Percentiles rank a stretch among this genome's conserved stretches.
These are phyloP conservation scores for Colletotrichum destructivum DNA, from an alignment of 2,329 filamentous ascomycete genomes.

Conservation along the genomic window DNA sequence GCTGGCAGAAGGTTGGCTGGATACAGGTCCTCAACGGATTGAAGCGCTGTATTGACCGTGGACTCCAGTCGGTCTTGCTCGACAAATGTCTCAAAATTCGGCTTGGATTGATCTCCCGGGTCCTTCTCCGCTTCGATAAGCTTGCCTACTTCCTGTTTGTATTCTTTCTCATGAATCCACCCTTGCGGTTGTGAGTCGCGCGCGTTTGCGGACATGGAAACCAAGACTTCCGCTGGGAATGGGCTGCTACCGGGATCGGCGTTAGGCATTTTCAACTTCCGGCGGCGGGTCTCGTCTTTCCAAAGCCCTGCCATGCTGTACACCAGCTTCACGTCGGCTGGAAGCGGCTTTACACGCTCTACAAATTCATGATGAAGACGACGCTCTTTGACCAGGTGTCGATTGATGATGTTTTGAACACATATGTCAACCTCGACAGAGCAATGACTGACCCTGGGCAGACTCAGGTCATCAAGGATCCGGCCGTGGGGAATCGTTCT, in stretches of 20 bases:
- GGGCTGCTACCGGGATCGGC: slow-evolving; percentile 77
- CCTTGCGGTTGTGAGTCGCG: slow-evolving; percentile 80
- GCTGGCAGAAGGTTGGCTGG: slow-evolving; percentile 73
- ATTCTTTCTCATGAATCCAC: slow-evolving; percentile 96
- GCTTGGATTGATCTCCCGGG: slow-evolving; percentile 57
- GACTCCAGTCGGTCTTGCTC: slow-evolving; percentile 66
- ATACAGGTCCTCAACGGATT: slow-evolving; percentile 91
- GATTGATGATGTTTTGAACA: slow-evolving; percentile 89
- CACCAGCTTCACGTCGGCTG: slow-evolving; percentile 83
- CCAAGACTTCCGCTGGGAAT: slow-evolving; percentile 84
- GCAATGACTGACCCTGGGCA: slow-evolving; percentile 89
- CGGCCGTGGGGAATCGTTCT: slow-evolving; percentile 73
- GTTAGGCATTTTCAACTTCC: slow-evolving; percentile 80
- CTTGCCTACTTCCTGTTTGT: slow-evolving; percentile 73
- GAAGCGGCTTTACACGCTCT: slow-evolving; percentile 77
- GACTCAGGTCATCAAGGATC: slow-evolving; percentile 73
- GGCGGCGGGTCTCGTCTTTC: slow-evolving; percentile 87
- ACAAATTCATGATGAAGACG: slow-evolving; percentile 88
- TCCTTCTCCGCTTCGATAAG: slow-evolving; percentile 76
- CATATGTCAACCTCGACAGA: slow-evolving; percentile 91
- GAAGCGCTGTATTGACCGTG: slow-evolving; percentile 80
- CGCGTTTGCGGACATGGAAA: slow-evolving; percentile 90
- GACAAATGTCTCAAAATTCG: slow-evolving; percentile 78
- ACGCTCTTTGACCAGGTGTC: slow-evolving; percentile 81
- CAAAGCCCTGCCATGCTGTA: slow-evolving; percentile 95